These are phyloP conservation scores for Leonotis leonurus DNA, from an alignment of 257 asterid genomes.

Conservation along the genomic window DNA sequence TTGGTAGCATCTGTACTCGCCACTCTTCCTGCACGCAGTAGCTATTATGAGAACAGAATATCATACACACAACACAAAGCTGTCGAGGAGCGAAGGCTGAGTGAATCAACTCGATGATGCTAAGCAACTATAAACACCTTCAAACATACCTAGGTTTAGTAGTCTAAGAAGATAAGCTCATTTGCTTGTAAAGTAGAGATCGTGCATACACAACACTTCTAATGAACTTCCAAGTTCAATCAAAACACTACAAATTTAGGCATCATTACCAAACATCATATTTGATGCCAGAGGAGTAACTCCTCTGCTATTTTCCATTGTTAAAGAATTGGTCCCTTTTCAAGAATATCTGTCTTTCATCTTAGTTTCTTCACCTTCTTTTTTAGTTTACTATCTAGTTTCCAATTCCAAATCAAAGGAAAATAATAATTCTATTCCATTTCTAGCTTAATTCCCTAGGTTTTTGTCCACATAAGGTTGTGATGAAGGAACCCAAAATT, in stretches of 20 bases:
- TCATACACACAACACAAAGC: not conserved
- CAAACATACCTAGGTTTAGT: not conserved
- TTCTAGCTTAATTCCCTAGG: not conserved
- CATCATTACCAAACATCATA: not conserved
- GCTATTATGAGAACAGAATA: not conserved
- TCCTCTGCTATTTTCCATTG: not conserved
- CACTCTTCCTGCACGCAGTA: constrained; percentile 75
- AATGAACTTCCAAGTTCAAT: not conserved
- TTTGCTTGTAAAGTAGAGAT: too few species aligned
- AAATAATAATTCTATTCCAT: not conserved
- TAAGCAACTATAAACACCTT: not conserved
- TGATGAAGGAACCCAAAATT: not conserved
- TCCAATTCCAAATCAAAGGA: not conserved
- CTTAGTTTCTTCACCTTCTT: not conserved
- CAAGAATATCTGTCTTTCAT: not conserved
- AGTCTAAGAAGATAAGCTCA: not conserved
- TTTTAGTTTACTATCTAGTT: not conserved
- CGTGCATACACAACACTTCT: too few species aligned
- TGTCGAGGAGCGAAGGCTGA: not conserved
- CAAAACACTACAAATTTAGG: not conserved
- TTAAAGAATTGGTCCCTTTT: not conserved
- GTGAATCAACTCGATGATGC: not conserved
- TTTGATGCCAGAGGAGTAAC: not conserved
- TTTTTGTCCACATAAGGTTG: not conserved
- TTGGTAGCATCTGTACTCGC: constrained; percentile 92